Conservation (phyloP, 148 eudicot species). For the Nyssa sinensis region DNA sequence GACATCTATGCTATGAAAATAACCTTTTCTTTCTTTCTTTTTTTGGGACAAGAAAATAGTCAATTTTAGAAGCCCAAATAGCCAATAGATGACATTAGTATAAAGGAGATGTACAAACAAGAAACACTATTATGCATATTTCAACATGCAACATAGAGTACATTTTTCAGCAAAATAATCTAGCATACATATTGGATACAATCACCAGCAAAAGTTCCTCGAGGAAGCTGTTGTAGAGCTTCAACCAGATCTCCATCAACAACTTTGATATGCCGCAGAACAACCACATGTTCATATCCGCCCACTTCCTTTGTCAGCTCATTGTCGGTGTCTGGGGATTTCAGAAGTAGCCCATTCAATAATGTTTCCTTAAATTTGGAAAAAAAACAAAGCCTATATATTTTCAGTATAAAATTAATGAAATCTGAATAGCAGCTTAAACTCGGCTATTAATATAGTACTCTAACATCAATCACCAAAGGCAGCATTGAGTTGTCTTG, state of each 20-base stretch:
- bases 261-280: constrained; percentile 67
- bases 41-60: no score
- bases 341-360: constrained; percentile 6
- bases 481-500: not conserved
- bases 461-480: constrained; percentile 6
- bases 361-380: not conserved
- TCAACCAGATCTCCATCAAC: constrained; percentile 88
- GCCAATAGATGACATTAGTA: not conserved
- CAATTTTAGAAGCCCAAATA: not conserved
- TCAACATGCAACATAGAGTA: not conserved
- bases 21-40: no score
- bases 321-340: constrained; percentile 72
- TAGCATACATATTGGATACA: constrained; percentile 58
- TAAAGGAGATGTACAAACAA: not conserved
- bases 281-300: constrained; percentile 82
- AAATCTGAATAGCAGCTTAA: not conserved
- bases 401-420: not conserved
- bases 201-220: constrained; percentile 85
- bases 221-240: constrained; percentile 70
- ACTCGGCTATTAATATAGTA: constrained; percentile 1
- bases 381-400: not conserved
- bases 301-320: constrained; percentile 86
- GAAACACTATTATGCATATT: not conserved
- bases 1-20: not conserved
- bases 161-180: constrained; percentile 1